Conservation (phyloP, 1,139 yeast genomes). For the Yamadazyma dushanensis region DNA sequence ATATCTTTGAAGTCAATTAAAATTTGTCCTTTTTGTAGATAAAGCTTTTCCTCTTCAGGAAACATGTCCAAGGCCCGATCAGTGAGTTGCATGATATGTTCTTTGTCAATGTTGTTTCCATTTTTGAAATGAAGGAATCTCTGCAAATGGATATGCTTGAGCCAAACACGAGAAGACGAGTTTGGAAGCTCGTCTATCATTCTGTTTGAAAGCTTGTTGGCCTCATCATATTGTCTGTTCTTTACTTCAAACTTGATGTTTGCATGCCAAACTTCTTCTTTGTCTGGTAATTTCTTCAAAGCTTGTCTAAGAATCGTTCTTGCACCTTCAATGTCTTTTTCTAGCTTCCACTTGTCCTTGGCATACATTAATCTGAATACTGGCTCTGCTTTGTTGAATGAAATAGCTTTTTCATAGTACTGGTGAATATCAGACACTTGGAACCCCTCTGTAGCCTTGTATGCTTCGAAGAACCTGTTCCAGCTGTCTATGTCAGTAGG, state of each 20-base stretch:
- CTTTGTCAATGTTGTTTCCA: slow-evolving; percentile 9
- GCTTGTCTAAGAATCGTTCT: slow-evolving; percentile 53
- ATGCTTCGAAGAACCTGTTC: slow-evolving; percentile 50
- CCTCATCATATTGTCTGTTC: slow-evolving; percentile 35
- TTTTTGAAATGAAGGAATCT: slow-evolving; percentile 28
- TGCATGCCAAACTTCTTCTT: slow-evolving; percentile 69
- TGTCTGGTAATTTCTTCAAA: slow-evolving; percentile 35
- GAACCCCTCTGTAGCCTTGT: slow-evolving; percentile 26
- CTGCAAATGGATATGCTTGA: slow-evolving; percentile 59
- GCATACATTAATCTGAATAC: slow-evolving; percentile 69
- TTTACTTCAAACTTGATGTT: slow-evolving; percentile 61
- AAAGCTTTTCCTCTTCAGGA: slow-evolving; percentile 50
- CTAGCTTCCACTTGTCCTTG: slow-evolving; percentile 59
- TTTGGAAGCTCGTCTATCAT: slow-evolving; percentile 34
- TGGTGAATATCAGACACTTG: slow-evolving; percentile 35
- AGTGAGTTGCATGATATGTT: slow-evolving; percentile 37
- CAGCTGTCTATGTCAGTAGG: slow-evolving; percentile 57
- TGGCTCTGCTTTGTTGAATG: slow-evolving; percentile 47
- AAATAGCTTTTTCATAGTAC: slow-evolving; percentile 53
- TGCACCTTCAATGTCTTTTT: slow-evolving; percentile 51
- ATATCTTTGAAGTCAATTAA: slow-evolving; percentile 25
- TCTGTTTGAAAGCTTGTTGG: slow-evolving; percentile 42
- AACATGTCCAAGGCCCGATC: slow-evolving; percentile 47
- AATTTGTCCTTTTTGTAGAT: slow-evolving; percentile 62
- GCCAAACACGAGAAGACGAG: slow-evolving; percentile 55